Conservation (phyloP, 73 alveolate genomes). For the Tetrahymena elliotti region DNA sequence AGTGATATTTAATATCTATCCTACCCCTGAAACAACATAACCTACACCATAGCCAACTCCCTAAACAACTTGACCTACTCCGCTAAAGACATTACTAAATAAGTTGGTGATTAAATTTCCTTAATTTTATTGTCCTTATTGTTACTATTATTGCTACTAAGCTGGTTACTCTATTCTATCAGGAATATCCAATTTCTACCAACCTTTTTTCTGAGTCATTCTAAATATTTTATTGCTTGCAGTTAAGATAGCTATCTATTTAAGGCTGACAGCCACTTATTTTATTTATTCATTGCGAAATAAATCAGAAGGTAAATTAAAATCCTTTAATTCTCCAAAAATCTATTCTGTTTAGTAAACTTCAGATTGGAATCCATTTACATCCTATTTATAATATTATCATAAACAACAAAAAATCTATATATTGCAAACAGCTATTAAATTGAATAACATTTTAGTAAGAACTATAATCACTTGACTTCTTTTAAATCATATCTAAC, state of each 20-base stretch:
- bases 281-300: neutral
- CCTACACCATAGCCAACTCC: neutral
- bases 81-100: neutral
- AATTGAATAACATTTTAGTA: neutral
- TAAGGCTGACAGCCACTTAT: neutral
- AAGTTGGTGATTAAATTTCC: neutral
- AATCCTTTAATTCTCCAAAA: neutral
- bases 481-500: neutral
- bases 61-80: neutral
- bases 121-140: neutral
- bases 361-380: neutral
- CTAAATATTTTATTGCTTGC: neutral
- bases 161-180: neutral
- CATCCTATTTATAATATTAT: neutral
- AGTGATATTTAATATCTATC: neutral
- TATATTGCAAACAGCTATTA: neutral
- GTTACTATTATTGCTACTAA: neutral
- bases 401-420: neutral
- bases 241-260: neutral
- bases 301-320: neutral
- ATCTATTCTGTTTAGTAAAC: neutral
- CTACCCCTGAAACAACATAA: neutral
- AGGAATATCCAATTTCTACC: neutral
- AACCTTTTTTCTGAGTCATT: neutral
- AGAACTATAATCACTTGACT: neutral